Evolutionary conservation across 2,329 filamentous ascomycete genomes (phyloP).

Genomic region (Gremmenia infestans): DNA sequence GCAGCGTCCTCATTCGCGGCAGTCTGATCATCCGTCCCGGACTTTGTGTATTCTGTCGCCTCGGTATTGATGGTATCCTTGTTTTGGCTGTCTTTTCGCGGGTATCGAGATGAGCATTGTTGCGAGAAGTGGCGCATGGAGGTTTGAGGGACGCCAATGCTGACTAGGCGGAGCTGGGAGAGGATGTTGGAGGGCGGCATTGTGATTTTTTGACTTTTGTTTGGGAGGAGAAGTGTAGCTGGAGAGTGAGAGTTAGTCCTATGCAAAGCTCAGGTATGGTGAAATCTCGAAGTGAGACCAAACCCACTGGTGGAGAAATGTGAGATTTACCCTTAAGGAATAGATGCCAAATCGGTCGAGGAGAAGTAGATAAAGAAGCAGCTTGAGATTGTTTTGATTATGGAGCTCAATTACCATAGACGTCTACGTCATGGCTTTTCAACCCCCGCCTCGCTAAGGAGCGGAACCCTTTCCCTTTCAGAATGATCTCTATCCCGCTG

Average conservation of each 20-base stretch:
- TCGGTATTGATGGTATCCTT: conserved; percentile 61
- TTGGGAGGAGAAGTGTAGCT: not conserved
- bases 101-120: not conserved
- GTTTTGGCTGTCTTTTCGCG: conserved; percentile 46
- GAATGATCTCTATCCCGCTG: not conserved
- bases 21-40: conserved; percentile 56
- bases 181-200: not conserved
- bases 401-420: not conserved
- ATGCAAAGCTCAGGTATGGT: too few relatives aligned
- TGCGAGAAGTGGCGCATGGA: not conserved
- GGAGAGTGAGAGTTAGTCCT: not conserved
- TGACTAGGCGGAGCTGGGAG: not conserved
- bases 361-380: too few relatives aligned
- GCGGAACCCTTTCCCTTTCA: not conserved
- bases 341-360: too few relatives aligned
- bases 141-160: not conserved
- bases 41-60: conserved; percentile 62
- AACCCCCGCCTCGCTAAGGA: not conserved
- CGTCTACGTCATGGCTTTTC: not conserved
- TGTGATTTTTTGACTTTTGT: not conserved
- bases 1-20: conserved; percentile 54
- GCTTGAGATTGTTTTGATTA: not conserved
- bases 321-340: too few relatives aligned
- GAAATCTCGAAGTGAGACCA: too few relatives aligned
- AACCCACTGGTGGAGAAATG: too few relatives aligned